A percentile compares a stretch with the other conserved stretches of the same genome.
phyloP scores from a whole-genome alignment of 257 asterid genomes.

The Eucommia ulmoides region DNA sequence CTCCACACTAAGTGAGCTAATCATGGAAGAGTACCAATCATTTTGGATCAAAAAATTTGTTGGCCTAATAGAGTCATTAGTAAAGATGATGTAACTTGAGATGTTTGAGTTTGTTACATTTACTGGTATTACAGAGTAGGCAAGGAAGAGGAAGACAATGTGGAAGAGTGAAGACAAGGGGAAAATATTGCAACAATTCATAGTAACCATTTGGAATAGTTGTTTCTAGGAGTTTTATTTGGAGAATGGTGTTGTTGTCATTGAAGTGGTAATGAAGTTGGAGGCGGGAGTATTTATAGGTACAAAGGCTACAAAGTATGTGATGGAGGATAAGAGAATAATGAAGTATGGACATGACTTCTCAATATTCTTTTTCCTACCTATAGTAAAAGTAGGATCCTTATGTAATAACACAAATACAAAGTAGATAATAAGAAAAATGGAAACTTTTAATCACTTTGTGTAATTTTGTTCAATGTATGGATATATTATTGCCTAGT shows the following conservation, averaged over 20 bases:
- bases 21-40: background rate
- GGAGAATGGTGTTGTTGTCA: background rate
- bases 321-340: too few relatives aligned
- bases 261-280: too few relatives aligned
- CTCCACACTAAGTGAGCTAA: background rate
- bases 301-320: too few relatives aligned
- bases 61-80: background rate
- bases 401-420: too few relatives aligned
- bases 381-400: too few relatives aligned
- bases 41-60: background rate
- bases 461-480: too few relatives aligned
- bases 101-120: too few relatives aligned
- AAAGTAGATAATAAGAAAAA: too few relatives aligned
- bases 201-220: background rate
- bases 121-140: background rate
- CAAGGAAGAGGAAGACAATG: background rate
- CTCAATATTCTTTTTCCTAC: too few relatives aligned
- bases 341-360: too few relatives aligned
- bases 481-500: too few relatives aligned
- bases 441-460: too few relatives aligned
- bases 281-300: background rate
- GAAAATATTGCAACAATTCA: background rate
- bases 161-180: background rate
- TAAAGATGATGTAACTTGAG: background rate
- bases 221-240: background rate